Conservation (phyloP, 345 rosid genomes). For the Acer yangbiense region DNA sequence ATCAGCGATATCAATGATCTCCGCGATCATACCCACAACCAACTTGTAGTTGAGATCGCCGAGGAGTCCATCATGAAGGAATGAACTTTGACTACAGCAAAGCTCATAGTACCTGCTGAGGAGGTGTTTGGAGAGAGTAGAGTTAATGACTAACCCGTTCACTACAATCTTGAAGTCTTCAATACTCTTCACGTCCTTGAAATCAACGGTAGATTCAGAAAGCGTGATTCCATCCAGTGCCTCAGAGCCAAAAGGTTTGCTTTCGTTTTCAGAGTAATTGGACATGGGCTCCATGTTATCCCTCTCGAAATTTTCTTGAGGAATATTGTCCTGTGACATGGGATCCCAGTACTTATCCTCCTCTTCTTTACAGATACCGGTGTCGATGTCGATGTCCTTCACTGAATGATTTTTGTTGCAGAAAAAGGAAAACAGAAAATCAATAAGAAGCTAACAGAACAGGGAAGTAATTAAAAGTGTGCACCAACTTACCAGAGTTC, state of each 20-base stretch:
- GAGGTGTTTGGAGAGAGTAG: constrained; percentile 34
- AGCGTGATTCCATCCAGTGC: constrained; percentile 30
- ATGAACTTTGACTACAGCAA: constrained; percentile 40
- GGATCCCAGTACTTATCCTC: constrained; percentile 17
- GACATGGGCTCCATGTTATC: constrained; percentile 6
- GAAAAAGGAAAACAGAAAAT: background rate
- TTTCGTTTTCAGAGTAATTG: constrained; percentile 26
- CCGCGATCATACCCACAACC: constrained; percentile 30
- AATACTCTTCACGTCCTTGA: constrained; percentile 38
- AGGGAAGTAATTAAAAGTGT: too few relatives aligned
- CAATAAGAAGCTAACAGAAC: background rate
- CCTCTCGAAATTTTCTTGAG: constrained; percentile 12
- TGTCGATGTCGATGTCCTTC: background rate
- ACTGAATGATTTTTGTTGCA: constrained; percentile 13
- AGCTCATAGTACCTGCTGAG: constrained; percentile 45
- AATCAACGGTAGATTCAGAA: constrained; percentile 28
- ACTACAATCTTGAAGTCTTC: constrained; percentile 37
- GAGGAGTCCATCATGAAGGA: constrained; percentile 39
- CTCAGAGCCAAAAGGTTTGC: constrained; percentile 24
- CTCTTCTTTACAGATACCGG: constrained; percentile 2
- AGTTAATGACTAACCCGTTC: constrained; percentile 39
- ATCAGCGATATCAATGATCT: constrained; percentile 37
- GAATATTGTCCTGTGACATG: constrained; percentile 1
- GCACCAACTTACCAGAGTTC: constrained; percentile 25
- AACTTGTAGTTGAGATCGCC: constrained; percentile 37